A percentile compares a stretch with the other conserved stretches of the same genome.
These are phyloP conservation scores for Brasilioporus rufonigricans DNA, from an alignment of 768 basidiomycete species.

Conservation along the genomic window DNA sequence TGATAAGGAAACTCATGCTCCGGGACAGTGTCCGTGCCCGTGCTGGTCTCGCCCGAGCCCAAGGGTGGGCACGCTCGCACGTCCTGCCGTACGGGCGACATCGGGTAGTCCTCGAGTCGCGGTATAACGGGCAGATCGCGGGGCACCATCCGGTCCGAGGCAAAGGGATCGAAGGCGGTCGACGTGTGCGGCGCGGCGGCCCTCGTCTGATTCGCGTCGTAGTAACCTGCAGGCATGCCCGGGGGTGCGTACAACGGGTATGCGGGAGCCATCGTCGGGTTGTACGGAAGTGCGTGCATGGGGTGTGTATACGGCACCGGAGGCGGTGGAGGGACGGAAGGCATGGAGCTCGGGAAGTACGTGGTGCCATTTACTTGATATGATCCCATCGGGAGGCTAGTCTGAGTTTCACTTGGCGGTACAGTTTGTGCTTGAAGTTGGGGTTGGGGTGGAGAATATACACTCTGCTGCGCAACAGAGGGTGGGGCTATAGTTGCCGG, in stretches of 20 bases:
- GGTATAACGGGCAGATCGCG: conserved; percentile 13
- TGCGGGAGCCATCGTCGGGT: neutral
- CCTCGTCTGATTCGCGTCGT: conserved; percentile 1
- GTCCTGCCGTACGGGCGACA: neutral
- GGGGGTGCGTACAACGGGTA: conserved; percentile 13
- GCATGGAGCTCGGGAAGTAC: conserved; percentile 20
- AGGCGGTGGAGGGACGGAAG: neutral
- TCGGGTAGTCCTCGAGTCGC: conserved; percentile 5
- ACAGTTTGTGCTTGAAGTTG: neutral
- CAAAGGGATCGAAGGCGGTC: conserved; percentile 20
- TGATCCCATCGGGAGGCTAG: conserved; percentile 12
- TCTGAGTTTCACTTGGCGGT: neutral
- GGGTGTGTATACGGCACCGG: conserved; percentile 7
- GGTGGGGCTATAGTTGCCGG: neutral
- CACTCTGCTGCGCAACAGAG: neutral
- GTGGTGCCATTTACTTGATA: conserved; percentile 31
- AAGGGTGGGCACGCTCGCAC: neutral
- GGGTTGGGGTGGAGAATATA: neutral
- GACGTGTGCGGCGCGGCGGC: neutral
- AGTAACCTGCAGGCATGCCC: neutral
- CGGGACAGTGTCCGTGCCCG: neutral
- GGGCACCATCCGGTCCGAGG: conserved; percentile 13
- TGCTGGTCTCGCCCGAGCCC: neutral
- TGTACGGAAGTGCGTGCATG: conserved; percentile 5
- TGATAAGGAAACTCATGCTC: conserved; percentile 32